Conservation (phyloP, 1,139 yeast genomes). For the Protomyces pachydermus region DNA sequence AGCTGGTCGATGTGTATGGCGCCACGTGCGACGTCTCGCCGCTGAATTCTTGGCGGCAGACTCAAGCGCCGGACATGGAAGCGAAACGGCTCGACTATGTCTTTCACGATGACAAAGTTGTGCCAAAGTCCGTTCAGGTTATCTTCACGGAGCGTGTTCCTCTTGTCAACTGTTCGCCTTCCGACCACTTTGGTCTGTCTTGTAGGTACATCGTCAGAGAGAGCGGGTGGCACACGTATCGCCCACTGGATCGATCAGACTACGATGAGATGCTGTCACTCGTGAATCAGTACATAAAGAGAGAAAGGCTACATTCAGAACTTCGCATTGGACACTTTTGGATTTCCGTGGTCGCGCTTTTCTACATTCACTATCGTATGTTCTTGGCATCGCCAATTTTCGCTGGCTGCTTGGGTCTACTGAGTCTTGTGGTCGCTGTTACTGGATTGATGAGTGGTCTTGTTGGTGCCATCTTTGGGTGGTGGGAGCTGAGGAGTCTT, state of each 20-base stretch:
- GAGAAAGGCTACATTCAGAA: conserved; percentile 55
- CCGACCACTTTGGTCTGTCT: conserved; percentile 78
- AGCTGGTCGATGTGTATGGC: conserved; percentile 70
- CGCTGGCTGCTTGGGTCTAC: conserved; percentile 47
- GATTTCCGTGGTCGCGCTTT: conserved; percentile 48
- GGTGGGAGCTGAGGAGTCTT: conserved; percentile 71
- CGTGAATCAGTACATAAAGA: conserved; percentile 51
- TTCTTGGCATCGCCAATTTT: conserved; percentile 48
- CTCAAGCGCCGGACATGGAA: conserved; percentile 51
- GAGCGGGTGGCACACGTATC: conserved; percentile 13
- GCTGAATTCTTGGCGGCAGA: conserved; percentile 75
- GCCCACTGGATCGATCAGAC: conserved; percentile 7
- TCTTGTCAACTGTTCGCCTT: conserved; percentile 57
- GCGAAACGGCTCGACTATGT: conserved; percentile 93
- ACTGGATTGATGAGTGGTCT: conserved; percentile 73
- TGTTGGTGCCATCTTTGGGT: conserved; percentile 72
- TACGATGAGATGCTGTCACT: conserved; percentile 56
- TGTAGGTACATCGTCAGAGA: conserved; percentile 23
- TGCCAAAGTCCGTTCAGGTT: conserved; percentile 63
- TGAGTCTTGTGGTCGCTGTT: conserved; percentile 50
- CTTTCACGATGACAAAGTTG: conserved; percentile 55
- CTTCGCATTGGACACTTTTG: conserved; percentile 67
- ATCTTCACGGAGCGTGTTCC: conserved; percentile 41
- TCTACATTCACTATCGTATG: conserved; percentile 53
- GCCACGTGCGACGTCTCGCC: conserved; percentile 77